Base-by-base conservation (phyloP, 495 filamentous ascomycete species). In the Ramalina intermedia region DNA sequence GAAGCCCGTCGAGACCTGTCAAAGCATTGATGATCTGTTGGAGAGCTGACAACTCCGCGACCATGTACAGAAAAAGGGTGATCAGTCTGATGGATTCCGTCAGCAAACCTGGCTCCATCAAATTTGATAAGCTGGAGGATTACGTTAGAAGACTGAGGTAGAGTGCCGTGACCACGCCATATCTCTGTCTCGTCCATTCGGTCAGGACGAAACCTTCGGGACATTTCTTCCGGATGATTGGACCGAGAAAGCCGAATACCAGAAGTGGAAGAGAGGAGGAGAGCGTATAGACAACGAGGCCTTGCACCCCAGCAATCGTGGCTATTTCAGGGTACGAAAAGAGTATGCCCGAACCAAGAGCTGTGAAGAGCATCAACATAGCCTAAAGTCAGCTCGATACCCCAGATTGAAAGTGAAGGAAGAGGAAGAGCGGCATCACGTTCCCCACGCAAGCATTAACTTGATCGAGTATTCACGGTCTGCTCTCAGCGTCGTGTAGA, bases 391-490 rank as follows among this genome's bases (percentile, higher is more conserved):
- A 66, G 62, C 55, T 13, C 14, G 23, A 21, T n/a, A 23, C 36
- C 13, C 18, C 29, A 4, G 6, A 33, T 24, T 29, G 38, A 50
- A 55, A 44, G 42, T 48, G 50, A 57, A 52, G 47, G 49, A 54
- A 54, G 55, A 57, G 57, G 54, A 56, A 63, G 69, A 81, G 82
- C 81, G 84, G 83, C 84, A 87, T 80, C 83, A 87, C 82, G 61
- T 84, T 87, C 79, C 83, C 76, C 84, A 86, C 84, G 83, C 83
- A 87, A 87, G 84, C 78, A 82, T 87, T 87, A 86, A 81, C 83
- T 87, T 87, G 84, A 81, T 87, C 84, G 84, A 86, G 84, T 87
- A 73, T 75, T 81, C 68, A 85, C 82, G 84, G 83, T 87, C 74
- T 79, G 76, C 78, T 87, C 83, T 87, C 83, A 87, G 83, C 83